Evolutionary conservation across 2,329 filamentous ascomycete species (phyloP), one percentile per base, ranked within the genome.

Genomic region (Fusarium vanettenii): DNA sequence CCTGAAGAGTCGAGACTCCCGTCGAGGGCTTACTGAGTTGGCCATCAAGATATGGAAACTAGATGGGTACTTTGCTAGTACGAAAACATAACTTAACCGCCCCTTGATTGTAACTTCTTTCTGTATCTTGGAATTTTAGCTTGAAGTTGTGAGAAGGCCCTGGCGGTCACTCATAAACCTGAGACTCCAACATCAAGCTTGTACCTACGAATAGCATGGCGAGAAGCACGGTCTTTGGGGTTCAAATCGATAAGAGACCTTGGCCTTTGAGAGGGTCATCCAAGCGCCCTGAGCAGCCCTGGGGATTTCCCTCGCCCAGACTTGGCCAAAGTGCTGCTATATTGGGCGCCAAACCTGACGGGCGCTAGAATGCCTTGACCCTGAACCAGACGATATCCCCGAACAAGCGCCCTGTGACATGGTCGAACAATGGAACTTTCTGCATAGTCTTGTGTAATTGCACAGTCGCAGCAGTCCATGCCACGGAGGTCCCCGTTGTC

Each of bases 251-350:
- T 45, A 67, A 45, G 69, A 52, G 55, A 50, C 27, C 59, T 60
- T 63, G 20, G 20, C 43, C 43, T 45, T 45, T 16, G 43, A 7
- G 13, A 45, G 43, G 43, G 43, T 56, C 45, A 48, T 43, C 62
- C 73, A 69, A 76, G 75, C 73, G 63, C 66, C 62, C 41, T 7
- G 29, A 27, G 67, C 33, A 43, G 60, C 64, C 37, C 67, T 37
- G 29, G 59, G 50, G 64, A 50, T 62, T 43, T 60, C 56, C 48
- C 43, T 56, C 56, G 60, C 69, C 45, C 74, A 66, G 60, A 75
- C 69, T 31, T 31, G 29, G 29, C 63, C 48, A 50, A 57, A 56
- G 60, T 63, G 69, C 76, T 78, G 67, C 76, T 79, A 78, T 76
- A 76, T 78, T 69, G 66, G 69, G 76, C 71, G 60, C 59, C 65